Evolutionary conservation across 108 stramenopile genomes (phyloP).

Genomic region (Parietichytrium sp.): DNA sequence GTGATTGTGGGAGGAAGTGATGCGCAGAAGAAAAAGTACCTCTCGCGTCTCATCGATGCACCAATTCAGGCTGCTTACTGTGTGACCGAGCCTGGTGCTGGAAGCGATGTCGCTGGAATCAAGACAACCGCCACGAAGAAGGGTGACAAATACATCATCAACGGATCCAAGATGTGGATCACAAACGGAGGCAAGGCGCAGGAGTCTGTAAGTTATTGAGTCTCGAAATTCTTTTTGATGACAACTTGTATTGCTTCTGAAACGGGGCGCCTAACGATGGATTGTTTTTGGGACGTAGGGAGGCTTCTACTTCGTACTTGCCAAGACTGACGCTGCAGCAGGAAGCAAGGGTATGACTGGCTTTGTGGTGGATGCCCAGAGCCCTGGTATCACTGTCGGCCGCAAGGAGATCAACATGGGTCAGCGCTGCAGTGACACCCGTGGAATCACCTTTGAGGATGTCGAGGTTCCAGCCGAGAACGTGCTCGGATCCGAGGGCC

Average conservation of each 20-base stretch:
- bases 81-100: conserved; percentile 47
- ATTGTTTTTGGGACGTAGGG: no score
- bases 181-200: conserved; percentile 45
- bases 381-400: conserved; percentile 47
- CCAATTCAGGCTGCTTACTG: conserved; percentile 46
- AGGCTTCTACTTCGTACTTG: conserved; percentile 52
- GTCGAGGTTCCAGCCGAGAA: conserved; percentile 47
- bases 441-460: conserved; percentile 50
- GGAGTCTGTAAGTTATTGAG: no score
- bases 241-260: no score
- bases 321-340: conserved; percentile 46
- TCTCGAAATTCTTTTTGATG: no score
- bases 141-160: conserved; percentile 48
- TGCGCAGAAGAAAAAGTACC: conserved; percentile 49
- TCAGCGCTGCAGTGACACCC: conserved; percentile 48
- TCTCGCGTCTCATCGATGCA: conserved; percentile 39
- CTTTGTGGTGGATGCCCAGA: conserved; percentile 45
- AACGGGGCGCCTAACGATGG: no score
- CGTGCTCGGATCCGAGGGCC: conserved; percentile 47
- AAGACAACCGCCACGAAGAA: conserved; percentile 44
- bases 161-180: conserved; percentile 49
- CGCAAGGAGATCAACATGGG: conserved; percentile 53
- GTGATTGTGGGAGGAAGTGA: conserved; percentile 45
- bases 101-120: conserved; percentile 43
- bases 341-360: conserved; percentile 42